Percentiles rank a stretch among this genome's conserved stretches.
phyloP scores from a whole-genome alignment of 2,329 filamentous ascomycete species.

The Phyllosticta capitalensis region DNA sequence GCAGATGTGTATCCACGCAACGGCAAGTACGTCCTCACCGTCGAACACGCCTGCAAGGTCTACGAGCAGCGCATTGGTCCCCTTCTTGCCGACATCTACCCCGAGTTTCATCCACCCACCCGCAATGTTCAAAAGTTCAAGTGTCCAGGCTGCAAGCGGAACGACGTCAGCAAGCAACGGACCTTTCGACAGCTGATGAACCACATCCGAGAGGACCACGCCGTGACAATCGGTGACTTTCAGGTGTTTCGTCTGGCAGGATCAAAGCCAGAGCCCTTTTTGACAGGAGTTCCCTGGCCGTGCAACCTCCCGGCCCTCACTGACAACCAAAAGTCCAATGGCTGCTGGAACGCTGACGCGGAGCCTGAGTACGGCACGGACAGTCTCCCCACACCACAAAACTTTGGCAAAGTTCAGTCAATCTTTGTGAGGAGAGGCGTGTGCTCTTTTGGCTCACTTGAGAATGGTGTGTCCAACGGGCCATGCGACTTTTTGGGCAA shows the following conservation, averaged over 20 bases:
- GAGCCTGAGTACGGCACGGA: constrained; percentile 8
- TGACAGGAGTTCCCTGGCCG: constrained; percentile 21
- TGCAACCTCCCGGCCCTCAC: constrained; percentile 23
- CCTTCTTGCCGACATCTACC: constrained; percentile 10
- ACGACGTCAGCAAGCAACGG: constrained; percentile 15
- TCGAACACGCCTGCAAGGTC: constrained; percentile 24
- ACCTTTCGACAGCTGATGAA: constrained; percentile 18
- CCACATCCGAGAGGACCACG: constrained; percentile 21
- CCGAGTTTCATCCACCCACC: constrained; percentile 1
- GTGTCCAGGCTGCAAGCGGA: constrained; percentile 22
- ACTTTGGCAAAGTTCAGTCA: constrained; percentile 10
- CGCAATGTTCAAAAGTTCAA: constrained; percentile 16
- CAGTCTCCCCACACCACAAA: background rate
- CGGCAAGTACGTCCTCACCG: constrained; percentile 19
- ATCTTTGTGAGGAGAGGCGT: constrained; percentile 13
- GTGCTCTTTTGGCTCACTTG: background rate
- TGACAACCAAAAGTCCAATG: constrained; percentile 18
- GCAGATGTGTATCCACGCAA: constrained; percentile 1
- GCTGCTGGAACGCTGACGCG: constrained; percentile 19
- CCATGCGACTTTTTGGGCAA: constrained; percentile 16
- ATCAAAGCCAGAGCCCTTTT: constrained; percentile 1
- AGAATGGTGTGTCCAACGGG: background rate
- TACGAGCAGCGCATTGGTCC: constrained; percentile 19
- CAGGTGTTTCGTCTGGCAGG: constrained; percentile 16
- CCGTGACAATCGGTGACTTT: constrained; percentile 17